Conservation (phyloP, 2,329 filamentous ascomycete genomes). For the Bretziella fagacearum region DNA sequence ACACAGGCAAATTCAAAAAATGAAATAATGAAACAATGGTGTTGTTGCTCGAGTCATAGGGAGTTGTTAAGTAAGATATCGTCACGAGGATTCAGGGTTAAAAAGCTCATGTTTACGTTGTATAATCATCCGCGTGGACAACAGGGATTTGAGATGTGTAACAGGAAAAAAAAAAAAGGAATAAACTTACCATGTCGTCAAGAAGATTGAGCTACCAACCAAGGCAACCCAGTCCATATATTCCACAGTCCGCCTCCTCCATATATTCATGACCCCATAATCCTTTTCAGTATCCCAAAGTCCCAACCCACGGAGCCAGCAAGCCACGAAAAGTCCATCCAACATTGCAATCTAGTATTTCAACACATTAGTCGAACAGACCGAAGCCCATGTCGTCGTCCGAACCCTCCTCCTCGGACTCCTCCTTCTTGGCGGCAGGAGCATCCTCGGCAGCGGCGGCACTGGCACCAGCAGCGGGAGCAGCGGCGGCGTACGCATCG, state of each 20-base stretch:
- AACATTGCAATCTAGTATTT: conserved; percentile 41
- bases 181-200: conserved; percentile 26
- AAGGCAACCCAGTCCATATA: conserved; percentile 4
- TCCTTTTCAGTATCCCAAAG: conserved; percentile 6
- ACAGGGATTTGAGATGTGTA: no score
- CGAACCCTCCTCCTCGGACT: conserved; percentile 46
- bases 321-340: conserved; percentile 55
- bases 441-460: conserved; percentile 33
- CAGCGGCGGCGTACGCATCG: conserved; percentile 78
- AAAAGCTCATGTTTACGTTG: conserved; percentile 45
- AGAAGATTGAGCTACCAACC: conserved; percentile 11
- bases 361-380: conserved; percentile 46
- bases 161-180: conserved; percentile 15
- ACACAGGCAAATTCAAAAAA: not conserved
- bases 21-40: not conserved
- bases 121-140: conserved; percentile 36
- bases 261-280: not conserved
- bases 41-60: conserved; percentile 32
- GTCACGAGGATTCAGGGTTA: conserved; percentile 48
- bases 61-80: conserved; percentile 35
- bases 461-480: conserved; percentile 48
- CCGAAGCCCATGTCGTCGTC: conserved; percentile 33
- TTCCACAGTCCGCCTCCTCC: conserved; percentile 1
- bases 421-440: conserved; percentile 48
- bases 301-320: conserved; percentile 15